Conservation (phyloP, 2,329 filamentous ascomycete species). For the Monosporascus sp. region DNA sequence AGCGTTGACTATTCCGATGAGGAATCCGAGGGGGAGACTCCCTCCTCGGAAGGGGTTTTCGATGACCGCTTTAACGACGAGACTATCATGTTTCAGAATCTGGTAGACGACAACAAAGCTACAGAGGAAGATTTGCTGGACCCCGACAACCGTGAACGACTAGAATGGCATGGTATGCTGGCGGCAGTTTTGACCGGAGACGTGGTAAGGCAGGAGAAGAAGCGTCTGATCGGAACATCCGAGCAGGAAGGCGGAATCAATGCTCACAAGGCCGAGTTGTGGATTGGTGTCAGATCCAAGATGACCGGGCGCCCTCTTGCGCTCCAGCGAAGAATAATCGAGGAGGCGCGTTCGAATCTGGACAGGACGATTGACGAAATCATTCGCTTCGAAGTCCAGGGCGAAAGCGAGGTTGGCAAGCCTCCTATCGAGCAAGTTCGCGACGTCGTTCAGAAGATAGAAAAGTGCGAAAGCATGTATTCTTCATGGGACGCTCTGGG, state of each 20-base stretch:
- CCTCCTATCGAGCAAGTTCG: constrained; percentile 82
- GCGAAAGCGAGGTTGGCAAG: constrained; percentile 86
- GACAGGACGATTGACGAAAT: constrained; percentile 79
- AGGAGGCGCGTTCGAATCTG: constrained; percentile 71
- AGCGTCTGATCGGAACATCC: constrained; percentile 76
- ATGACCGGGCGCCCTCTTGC: constrained; percentile 78
- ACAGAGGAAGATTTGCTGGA: constrained; percentile 87
- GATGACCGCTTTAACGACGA: constrained; percentile 90
- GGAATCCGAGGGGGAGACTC: constrained; percentile 86
- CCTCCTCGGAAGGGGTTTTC: constrained; percentile 74
- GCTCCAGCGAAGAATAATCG: constrained; percentile 80
- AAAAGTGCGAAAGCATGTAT: constrained; percentile 81
- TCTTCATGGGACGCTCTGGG: constrained; percentile 73
- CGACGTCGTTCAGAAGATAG: constrained; percentile 84
- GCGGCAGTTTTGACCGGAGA: constrained; percentile 93
- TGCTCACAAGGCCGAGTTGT: constrained; percentile 74
- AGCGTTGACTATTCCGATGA: constrained; percentile 67
- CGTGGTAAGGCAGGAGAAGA: constrained; percentile 97
- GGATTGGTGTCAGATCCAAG: constrained; percentile 81
- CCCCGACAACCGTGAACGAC: constrained; percentile 77
- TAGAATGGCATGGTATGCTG: constrained; percentile 98
- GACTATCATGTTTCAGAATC: constrained; percentile 75
- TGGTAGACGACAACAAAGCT: constrained; percentile 73
- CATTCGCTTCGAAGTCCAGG: constrained; percentile 89
- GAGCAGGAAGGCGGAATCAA: constrained; percentile 53